These are phyloP conservation scores for Circinella umbellata DNA, from an alignment of 371 early-diverging fungal species.

Conservation along the genomic window DNA sequence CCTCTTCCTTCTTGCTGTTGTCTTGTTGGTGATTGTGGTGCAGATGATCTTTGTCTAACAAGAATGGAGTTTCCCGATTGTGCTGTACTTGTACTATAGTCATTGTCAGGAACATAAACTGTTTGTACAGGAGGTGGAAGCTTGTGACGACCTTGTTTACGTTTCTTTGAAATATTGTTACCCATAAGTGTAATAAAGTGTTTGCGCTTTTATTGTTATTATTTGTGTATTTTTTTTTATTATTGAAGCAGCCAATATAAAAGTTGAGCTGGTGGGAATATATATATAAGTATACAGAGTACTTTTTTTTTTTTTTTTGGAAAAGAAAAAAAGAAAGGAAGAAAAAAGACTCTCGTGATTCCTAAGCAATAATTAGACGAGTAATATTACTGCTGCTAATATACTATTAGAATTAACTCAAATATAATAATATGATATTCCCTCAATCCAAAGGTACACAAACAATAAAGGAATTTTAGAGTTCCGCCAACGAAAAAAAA, in stretches of 20 bases:
- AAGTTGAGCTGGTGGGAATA: background rate
- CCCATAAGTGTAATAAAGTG: background rate
- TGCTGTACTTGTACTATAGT: constrained; percentile 32
- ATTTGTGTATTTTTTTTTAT: no score
- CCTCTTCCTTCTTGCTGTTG: background rate
- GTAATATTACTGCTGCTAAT: no score
- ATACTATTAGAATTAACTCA: no score
- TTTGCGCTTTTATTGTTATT: background rate
- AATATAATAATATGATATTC: no score
- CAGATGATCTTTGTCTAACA: constrained; percentile 19
- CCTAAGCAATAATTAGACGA: no score
- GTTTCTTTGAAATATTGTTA: constrained; percentile 14
- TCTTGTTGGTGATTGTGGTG: background rate
- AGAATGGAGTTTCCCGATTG: constrained; percentile 38
- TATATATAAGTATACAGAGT: no score
- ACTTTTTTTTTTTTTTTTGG: no score
- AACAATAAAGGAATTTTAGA: no score
- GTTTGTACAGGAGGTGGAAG: constrained; percentile 2
- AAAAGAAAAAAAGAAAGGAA: background rate
- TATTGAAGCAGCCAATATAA: background rate
- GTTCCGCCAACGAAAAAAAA: no score
- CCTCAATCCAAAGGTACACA: no score
- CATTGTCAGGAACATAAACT: constrained; percentile 22
- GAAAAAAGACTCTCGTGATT: constrained; percentile 2
- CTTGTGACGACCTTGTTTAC: constrained; percentile 6